Base-by-base conservation (phyloP, 768 basidiomycete genomes). In the Lactarius hatsudake region DNA sequence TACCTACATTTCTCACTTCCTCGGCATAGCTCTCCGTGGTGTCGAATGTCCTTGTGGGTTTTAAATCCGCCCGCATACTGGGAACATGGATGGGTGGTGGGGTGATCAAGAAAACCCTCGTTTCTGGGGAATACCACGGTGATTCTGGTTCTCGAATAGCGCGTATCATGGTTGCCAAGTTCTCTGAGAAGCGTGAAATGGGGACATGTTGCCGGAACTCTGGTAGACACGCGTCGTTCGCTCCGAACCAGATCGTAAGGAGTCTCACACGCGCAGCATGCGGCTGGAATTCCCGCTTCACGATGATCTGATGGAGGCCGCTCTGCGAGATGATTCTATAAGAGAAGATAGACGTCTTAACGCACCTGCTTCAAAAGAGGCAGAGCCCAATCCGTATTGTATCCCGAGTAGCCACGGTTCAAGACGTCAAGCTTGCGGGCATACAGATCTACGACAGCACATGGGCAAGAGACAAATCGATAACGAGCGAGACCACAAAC, bases 201-300 rank as follows among this genome's bases (percentile, higher is more conserved):
- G 93, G 89, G 54, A 96, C 90, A 73, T 94, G 89, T 73, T 96
- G 95, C 18, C 80, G 77, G 23, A 83, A 86, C 0, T 83, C 84
- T 34, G 78, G 75, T 59, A 91, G 80, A 71, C 84, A 86, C 7
- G 95, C 86, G 75, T 98, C 95, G 77, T 98, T 98, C 18, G 88
- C 88, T 58, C 94, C 94, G 67, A 92, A 91, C 93, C 93, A 97
- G 73, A 96, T 86, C 7, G 86, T 86, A 66, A 96, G 80, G n/a
- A 96, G 76, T 51, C 84, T 85, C 42, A 94, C 81, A 55, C 81
- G 84, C 9, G 90, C 87, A 43, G 80, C 79, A 61, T 82, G 76
- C 26, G 75, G 72, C 62, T 79, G 81, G 64, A 82, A 81, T 7
- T 80, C 72, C 69, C 77, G 80, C 66, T 81, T 84, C 17, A 87